phyloP scores from a whole-genome alignment of 2,329 filamentous ascomycete species.

The Phyllosticta citriasiana region DNA sequence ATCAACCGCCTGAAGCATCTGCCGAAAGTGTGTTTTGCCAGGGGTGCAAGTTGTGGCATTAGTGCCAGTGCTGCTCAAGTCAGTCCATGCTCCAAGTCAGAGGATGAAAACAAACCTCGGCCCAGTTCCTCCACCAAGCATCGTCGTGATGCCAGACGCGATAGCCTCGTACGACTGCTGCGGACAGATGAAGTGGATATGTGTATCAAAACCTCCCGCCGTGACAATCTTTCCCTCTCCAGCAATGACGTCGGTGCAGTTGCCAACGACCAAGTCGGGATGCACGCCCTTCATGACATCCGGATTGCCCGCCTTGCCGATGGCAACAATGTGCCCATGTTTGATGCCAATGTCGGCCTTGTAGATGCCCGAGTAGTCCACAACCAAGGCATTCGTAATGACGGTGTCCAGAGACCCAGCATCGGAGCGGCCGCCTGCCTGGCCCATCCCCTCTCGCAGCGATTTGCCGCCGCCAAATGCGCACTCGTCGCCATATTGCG shows the following conservation, averaged over 20 bases:
- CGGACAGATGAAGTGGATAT: constrained; percentile 92
- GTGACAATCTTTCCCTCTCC: constrained; percentile 87
- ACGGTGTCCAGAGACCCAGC: constrained; percentile 71
- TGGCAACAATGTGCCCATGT: constrained; percentile 71
- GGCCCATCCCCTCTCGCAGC: constrained; percentile 88
- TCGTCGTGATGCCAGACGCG: constrained; percentile 77
- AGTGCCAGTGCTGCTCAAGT: constrained; percentile 58
- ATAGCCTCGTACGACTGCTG: constrained; percentile 81
- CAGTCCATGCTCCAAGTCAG: constrained; percentile 10
- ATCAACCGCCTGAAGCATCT: constrained; percentile 87
- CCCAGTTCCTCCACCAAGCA: constrained; percentile 83
- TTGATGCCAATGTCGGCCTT: constrained; percentile 96
- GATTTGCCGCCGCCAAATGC: constrained; percentile 94
- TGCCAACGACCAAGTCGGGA: constrained; percentile 69
- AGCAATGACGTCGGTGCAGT: constrained; percentile 84
- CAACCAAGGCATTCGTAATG: constrained; percentile 77
- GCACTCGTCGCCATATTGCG: constrained; percentile 83
- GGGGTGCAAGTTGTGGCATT: constrained; percentile 92
- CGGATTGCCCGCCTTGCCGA: constrained; percentile 94
- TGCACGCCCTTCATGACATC: constrained; percentile 89
- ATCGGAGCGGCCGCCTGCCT: constrained; percentile 68
- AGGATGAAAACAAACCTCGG: constrained; percentile 52
- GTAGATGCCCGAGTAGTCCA: constrained; percentile 88
- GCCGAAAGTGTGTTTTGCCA: constrained; percentile 67
- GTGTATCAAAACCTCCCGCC: constrained; percentile 78